phyloP scores from a whole-genome alignment of 2,329 filamentous ascomycete genomes.

The Didymella segeticola region DNA sequence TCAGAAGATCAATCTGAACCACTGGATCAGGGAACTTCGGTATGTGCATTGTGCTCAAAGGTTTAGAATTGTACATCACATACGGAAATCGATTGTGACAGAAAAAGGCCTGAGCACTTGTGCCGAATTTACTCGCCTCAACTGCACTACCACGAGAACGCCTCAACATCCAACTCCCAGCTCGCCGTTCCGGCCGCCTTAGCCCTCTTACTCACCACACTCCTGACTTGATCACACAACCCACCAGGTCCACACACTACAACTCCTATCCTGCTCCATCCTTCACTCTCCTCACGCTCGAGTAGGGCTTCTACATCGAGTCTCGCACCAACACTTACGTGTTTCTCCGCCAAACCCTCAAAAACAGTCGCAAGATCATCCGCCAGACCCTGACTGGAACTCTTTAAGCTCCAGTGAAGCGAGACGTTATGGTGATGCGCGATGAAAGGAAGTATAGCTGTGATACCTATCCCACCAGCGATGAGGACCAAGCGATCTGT shows the following conservation, averaged over 20 bases:
- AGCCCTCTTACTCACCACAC: slow-evolving; percentile 19
- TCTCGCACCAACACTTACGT: slow-evolving; percentile 47
- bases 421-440: slow-evolving; percentile 49
- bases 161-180: slow-evolving; percentile 38
- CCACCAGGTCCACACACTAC: slow-evolving; percentile 52
- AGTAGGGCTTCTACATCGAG: slow-evolving; percentile 45
- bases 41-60: too few relatives aligned
- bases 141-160: slow-evolving; percentile 38
- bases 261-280: slow-evolving; percentile 50
- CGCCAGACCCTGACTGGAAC: slow-evolving; percentile 33
- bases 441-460: slow-evolving; percentile 50
- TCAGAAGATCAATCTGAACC: too few relatives aligned
- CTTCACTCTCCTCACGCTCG: slow-evolving; percentile 39
- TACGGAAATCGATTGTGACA: too few relatives aligned
- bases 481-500: slow-evolving; percentile 50
- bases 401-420: slow-evolving; percentile 50
- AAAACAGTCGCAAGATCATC: slow-evolving; percentile 40
- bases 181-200: neutral
- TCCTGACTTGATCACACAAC: slow-evolving; percentile 52
- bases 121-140: too few relatives aligned
- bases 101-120: too few relatives aligned
- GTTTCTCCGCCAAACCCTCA: slow-evolving; percentile 38
- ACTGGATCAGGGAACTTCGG: too few relatives aligned
- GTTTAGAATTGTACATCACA: too few relatives aligned
- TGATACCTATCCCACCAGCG: slow-evolving; percentile 58